Evolutionary conservation across 2,329 filamentous ascomycete species (phyloP), one percentile per base, ranked within the genome.

Genomic region (Fusarium foetens): DNA sequence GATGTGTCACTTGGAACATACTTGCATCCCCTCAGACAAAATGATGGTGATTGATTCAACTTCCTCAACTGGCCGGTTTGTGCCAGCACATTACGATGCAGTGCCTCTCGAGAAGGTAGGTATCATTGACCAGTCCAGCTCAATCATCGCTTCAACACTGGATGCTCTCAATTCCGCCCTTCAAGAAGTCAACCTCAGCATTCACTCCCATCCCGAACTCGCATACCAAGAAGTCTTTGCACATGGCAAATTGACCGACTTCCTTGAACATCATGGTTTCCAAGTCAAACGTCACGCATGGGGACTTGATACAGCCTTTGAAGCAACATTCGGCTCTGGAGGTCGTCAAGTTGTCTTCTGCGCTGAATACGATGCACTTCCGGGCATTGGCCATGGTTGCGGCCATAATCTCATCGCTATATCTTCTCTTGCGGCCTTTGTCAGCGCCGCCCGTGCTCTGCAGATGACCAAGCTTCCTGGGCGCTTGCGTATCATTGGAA

Each of bases 261-360:
- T 55, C 17, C 38, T 55, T 2, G 38, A 55, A 27, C 21, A 45
- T 6, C n/a, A 45, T 4, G 52, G 53, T 1, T 55, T 55, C 38
- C 21, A 45, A 16, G 53, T 55, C 38, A 45, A 9, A 1, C 53
- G 53, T 1, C 27, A 33, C 2, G 53, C 38, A 21, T 55, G 53
- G 53, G 38, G 53, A 0, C 53, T 55, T 3, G n/a, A 55, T 1
- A 55, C 53, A 11, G 53, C 53, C 2, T 55, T 55, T n/a, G 53
- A 55, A 45, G 53, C 53, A 21, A 45, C n/a, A 0, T 55, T 45
- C 14, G 38, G 53, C 53, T 43, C 29, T 8, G 53, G 53, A 6
- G 53, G 53, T 25, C 53, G 38, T 12, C 38, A 55, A 25, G 29
- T 45, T 14, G 53, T 55, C 25, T 55, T 55, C 13, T 55, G 53